These are phyloP conservation scores for Rubia tinctorum DNA, from an alignment of 305 asterid species.

Conservation along the genomic window DNA sequence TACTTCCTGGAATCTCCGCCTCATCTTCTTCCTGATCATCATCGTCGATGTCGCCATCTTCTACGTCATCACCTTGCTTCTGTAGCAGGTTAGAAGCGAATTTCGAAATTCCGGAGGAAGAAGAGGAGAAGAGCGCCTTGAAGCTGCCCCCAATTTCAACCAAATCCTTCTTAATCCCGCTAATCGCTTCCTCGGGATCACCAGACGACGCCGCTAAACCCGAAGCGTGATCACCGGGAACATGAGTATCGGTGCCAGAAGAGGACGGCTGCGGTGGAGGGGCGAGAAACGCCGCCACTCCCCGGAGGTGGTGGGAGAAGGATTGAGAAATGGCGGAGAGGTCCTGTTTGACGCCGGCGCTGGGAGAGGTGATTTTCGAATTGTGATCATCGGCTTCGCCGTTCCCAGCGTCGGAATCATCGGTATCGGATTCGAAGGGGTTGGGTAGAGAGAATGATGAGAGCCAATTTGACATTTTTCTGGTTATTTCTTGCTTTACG, in stretches of 20 bases:
- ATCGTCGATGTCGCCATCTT: slow-evolving; percentile 21
- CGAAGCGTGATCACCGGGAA: background rate
- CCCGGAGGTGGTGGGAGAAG: slow-evolving; percentile 41
- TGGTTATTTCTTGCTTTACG: background rate
- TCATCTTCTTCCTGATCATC: slow-evolving; percentile 35
- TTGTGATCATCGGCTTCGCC: slow-evolving; percentile 26
- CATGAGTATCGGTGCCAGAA: background rate
- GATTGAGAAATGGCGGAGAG: slow-evolving; percentile 38
- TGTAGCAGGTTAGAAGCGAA: slow-evolving; percentile 49
- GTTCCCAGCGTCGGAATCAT: slow-evolving; percentile 22
- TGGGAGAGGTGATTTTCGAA: slow-evolving; percentile 27
- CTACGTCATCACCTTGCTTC: slow-evolving; percentile 32
- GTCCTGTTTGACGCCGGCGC: slow-evolving; percentile 37
- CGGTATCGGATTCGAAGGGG: slow-evolving; percentile 42
- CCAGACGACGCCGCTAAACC: slow-evolving; percentile 15
- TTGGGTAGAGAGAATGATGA: slow-evolving; percentile 31
- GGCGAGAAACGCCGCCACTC: slow-evolving; percentile 65
- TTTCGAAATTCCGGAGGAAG: slow-evolving; percentile 44
- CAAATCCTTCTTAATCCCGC: slow-evolving; percentile 66
- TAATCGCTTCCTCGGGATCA: slow-evolving; percentile 23
- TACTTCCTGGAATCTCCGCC: slow-evolving; percentile 38
- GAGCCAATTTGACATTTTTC: slow-evolving; percentile 61
- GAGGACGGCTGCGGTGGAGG: slow-evolving; percentile 18
- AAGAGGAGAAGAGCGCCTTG: slow-evolving; percentile 53
- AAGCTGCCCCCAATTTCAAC: slow-evolving; percentile 66